Percentiles rank a stretch among this genome's conserved stretches.
Evolutionary conservation across 805 yeast species (phyloP).

Genomic region (Candida glaebosa): DNA sequence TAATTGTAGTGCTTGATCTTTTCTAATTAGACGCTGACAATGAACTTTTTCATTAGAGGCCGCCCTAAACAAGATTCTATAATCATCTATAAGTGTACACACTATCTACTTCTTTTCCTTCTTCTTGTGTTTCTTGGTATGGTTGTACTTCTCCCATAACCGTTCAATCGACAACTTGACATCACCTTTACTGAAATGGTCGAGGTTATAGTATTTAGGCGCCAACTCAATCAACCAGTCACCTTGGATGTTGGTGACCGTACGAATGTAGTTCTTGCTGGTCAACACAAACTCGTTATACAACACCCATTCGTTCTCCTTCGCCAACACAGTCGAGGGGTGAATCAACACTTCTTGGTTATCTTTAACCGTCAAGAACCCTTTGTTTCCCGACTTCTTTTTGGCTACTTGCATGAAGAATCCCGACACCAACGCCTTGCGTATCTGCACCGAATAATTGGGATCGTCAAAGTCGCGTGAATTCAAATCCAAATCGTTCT

Average conservation of each 20-base stretch:
- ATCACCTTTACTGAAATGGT: constrained; percentile 68
- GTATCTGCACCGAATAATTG: constrained; percentile 68
- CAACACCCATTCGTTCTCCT: constrained; percentile 87
- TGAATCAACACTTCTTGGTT: constrained; percentile 94
- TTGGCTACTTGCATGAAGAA: constrained; percentile 98
- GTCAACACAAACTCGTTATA: constrained; percentile 96
- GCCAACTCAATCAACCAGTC: constrained; percentile 89
- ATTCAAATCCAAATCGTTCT: constrained; percentile 67
- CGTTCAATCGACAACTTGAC: constrained; percentile 67
- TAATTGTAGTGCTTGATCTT: too few species aligned
- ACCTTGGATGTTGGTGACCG: constrained; percentile 86
- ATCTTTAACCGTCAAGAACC: constrained; percentile 90
- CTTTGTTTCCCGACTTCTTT: constrained; percentile 73
- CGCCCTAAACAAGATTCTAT: too few species aligned
- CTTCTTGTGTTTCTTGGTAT: constrained; percentile 2
- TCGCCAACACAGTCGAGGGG: constrained; percentile 88
- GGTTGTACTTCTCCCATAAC: constrained; percentile 37
- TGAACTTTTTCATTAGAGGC: too few species aligned
- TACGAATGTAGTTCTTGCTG: constrained; percentile 87
- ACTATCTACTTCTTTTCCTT: constrained; percentile 1
- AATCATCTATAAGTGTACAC: too few species aligned
- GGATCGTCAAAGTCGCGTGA: constrained; percentile 61
- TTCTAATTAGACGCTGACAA: too few species aligned
- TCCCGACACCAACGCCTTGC: constrained; percentile 87
- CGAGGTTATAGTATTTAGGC: constrained; percentile 65